These are phyloP conservation scores for Lablab purpureus DNA, from an alignment of 306 rosid genomes.

Conservation along the genomic window DNA sequence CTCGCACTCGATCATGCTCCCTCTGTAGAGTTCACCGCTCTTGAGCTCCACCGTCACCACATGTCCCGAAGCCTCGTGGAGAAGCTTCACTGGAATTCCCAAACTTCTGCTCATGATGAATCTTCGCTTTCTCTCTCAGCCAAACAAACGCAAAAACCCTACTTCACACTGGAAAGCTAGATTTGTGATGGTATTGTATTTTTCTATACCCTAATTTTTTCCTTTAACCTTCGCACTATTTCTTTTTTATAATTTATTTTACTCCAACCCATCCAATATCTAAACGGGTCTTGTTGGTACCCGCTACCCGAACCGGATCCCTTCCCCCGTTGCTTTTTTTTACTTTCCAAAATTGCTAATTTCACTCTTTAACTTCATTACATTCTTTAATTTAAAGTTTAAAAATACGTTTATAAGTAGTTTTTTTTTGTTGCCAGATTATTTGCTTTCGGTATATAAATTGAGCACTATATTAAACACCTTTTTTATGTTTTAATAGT, in stretches of 20 bases:
- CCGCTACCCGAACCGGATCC: background rate
- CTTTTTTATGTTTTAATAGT: too few relatives aligned
- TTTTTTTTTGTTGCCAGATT: background rate
- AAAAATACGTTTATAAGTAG: background rate
- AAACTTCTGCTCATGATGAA: conserved; percentile 84
- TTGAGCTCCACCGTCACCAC: conserved; percentile 95
- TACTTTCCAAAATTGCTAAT: background rate
- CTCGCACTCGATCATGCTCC: conserved; percentile 96
- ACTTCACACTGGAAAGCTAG: background rate
- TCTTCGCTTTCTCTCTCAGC: background rate
- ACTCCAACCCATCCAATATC: background rate
- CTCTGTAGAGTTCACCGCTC: conserved; percentile 98
- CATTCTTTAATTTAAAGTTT: background rate
- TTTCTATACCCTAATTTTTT: background rate
- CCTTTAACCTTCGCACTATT: background rate
- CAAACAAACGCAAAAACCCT: conserved; percentile 51
- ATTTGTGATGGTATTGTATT: background rate
- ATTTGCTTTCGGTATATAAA: too few relatives aligned
- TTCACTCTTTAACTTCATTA: background rate
- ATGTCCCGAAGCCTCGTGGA: conserved; percentile 98
- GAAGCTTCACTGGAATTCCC: conserved; percentile 98
- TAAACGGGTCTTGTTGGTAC: background rate
- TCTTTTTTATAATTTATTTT: background rate
- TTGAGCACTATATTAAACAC: too few relatives aligned
- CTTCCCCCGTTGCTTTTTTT: background rate